Evolutionary conservation across 2,329 filamentous ascomycete species (phyloP), one percentile per base, ranked within the genome.

Genomic region (Cadophora sp.): DNA sequence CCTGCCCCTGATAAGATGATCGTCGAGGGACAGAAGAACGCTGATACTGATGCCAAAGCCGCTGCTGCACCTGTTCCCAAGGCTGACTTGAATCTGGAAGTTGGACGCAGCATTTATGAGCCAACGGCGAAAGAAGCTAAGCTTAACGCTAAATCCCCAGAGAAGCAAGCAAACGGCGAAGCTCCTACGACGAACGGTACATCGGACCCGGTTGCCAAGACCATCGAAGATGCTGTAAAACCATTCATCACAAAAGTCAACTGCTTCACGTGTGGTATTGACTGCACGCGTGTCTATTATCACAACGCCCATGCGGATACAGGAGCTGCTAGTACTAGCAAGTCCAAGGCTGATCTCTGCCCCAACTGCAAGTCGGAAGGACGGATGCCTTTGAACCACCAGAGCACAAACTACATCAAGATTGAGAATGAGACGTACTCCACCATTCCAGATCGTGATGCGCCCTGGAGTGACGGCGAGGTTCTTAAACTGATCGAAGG

Each of bases 101-200:
- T 98, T 68, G 91, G 94, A 70, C 92, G 96, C 70, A 98, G 97
- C 79, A 94, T 98, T 66, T 99, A 97, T 81, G 95, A 99, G 75
- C 93, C 67, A 94, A 91, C 77, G 91, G 94, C 73, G 95, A 97
- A 80, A 91, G 96, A 75, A 83, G 70, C 69, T n/a, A 77, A 76
- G 60, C 51, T 97, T 58, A 90, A 86, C 22, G 63, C 67, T 53
- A 91, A 92, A 73, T 79, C 85, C 0, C 89, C 92, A 60, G 84
- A 84, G 70, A 93, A 93, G 78, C 85, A 90, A 11, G 80, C 83
- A 14, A 95, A 95, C 73, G 92, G 93, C 59, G 93, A 97, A 70
- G 83, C 84, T 11, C 82, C 85, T 2, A 79, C 84, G 13, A 85
- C 89, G 0, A 94, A 95, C 71, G 92, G 92, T 11, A 80, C 84